Base-by-base conservation (phyloP, 306 rosid genomes). In the Morella rubra region DNA sequence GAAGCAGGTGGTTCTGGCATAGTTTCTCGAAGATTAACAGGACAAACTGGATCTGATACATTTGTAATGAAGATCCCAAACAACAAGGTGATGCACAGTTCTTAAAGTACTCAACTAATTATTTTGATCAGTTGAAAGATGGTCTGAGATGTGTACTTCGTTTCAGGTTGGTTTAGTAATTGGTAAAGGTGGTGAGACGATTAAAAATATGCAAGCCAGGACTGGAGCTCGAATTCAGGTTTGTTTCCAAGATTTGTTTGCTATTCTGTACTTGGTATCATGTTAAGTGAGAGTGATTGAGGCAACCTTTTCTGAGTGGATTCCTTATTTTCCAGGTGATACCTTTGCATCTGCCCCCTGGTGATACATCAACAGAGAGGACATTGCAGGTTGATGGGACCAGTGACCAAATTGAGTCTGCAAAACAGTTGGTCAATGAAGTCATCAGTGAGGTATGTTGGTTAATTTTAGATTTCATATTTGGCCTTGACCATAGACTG, bases 221-320 rank as follows among this genome's bases (percentile, higher is more conserved):
- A 83, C 97, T 82, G 96, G 93, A 76, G 98, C 99, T 53, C 88
- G 98, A 72, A 92, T 94, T 82, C 98, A 94, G 96, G 98, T 94
- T 71, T 82, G 42, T 52, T 74, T 53, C 70, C 60, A 6, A 24
- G 62, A 41, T 49, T 18, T 49, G 7, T 13, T 5, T 16, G 16
- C 2, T 11, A 47, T 13, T 32, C 8, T 67, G 19, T 37, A 7
- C 5, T 45, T 16, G 50, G 19, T 65, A 3, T 37, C 32, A 14
- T 5, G 8, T 51, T 40, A 6, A 32, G 3, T 37, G 40, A n/a
- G 50, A 32, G 37, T 3, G 3, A 2, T 32, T 32, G 71, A 9
- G 19, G 4, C 27, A n/a, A 65, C 9, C 8, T 66, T 66, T 42
- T 66, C 50, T 66, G 50, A 40, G 11, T 52, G 24, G 65, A 7